A percentile compares a stretch with the other conserved stretches of the same genome.
phyloP scores from a whole-genome alignment of 164 flowering plant genomes.

The Echeveria elegans region DNA sequence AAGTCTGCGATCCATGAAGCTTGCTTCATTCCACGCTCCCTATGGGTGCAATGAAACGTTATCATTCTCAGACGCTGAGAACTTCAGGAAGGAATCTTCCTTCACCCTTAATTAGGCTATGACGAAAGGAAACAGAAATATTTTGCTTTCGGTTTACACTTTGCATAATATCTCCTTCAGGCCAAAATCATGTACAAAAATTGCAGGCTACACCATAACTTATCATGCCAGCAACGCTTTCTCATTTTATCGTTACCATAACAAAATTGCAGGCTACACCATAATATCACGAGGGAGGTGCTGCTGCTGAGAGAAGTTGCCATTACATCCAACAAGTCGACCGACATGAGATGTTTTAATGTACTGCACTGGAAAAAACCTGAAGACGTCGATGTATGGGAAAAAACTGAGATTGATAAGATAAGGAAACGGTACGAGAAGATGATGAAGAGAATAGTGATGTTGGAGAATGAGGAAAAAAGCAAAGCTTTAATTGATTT shows the following conservation, averaged over 20 bases:
- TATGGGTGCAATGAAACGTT: too few relatives aligned
- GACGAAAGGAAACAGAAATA: background rate
- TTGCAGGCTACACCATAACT: background rate
- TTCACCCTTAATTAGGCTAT: background rate
- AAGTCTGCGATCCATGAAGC: too few relatives aligned
- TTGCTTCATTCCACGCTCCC: too few relatives aligned
- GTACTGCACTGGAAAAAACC: background rate
- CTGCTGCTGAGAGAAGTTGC: background rate
- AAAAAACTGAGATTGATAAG: background rate
- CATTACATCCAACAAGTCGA: background rate
- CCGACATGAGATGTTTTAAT: background rate
- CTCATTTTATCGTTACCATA: background rate
- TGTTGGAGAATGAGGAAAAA: constrained; percentile 1
- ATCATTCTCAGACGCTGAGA: background rate
- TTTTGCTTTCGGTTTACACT: background rate
- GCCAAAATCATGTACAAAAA: background rate
- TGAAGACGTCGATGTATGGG: background rate
- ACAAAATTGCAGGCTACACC: too few relatives aligned
- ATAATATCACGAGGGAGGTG: background rate
- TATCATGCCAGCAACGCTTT: background rate
- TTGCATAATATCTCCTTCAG: background rate
- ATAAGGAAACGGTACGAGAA: background rate
- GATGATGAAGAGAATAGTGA: background rate
- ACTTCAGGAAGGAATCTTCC: background rate
- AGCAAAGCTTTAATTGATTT: background rate